Conservation (phyloP, 169 alveolate genomes). For the Babesia bovis region DNA sequence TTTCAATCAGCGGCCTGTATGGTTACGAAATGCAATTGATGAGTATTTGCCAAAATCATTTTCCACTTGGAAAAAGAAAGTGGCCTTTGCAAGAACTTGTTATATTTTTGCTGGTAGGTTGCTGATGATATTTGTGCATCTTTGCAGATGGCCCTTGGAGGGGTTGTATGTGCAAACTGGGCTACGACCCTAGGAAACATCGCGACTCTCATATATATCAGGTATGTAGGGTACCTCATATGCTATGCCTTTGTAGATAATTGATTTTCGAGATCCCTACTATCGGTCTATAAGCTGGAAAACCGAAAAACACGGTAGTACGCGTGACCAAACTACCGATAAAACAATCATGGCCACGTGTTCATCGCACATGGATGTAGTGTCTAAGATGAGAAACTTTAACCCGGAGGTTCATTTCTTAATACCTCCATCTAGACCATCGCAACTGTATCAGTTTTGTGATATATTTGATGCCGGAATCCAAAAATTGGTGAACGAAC, state of each 20-base stretch:
- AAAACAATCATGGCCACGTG: slow-evolving; percentile 2
- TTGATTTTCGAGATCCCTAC: slow-evolving; percentile 63
- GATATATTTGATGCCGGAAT: slow-evolving; percentile 68
- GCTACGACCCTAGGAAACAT: slow-evolving; percentile 66
- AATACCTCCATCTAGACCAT: slow-evolving; percentile 59
- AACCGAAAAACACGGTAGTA: slow-evolving; percentile 43
- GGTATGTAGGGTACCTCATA: not conserved
- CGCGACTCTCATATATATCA: slow-evolving; percentile 41
- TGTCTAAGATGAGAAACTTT: slow-evolving; percentile 15
- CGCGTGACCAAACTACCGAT: slow-evolving; percentile 8
- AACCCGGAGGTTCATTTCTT: slow-evolving; percentile 67
- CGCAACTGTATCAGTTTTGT: slow-evolving; percentile 63
- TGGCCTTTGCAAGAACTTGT: slow-evolving; percentile 57
- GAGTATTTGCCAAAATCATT: slow-evolving; percentile 42
- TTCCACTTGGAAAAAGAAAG: slow-evolving; percentile 62
- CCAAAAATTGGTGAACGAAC: slow-evolving; percentile 42
- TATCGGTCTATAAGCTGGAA: slow-evolving; percentile 63
- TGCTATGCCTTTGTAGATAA: slow-evolving; percentile 25
- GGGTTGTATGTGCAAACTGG: slow-evolving; percentile 61
- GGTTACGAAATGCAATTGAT: slow-evolving; percentile 55
- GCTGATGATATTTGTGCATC: not conserved
- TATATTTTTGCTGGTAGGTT: slow-evolving; percentile 59
- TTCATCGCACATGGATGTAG: slow-evolving; percentile 11
- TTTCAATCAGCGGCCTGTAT: slow-evolving; percentile 38
- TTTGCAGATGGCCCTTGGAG: slow-evolving; percentile 71